phyloP scores from a whole-genome alignment of 2,329 filamentous ascomycete genomes.

The Xylariales sp. region DNA sequence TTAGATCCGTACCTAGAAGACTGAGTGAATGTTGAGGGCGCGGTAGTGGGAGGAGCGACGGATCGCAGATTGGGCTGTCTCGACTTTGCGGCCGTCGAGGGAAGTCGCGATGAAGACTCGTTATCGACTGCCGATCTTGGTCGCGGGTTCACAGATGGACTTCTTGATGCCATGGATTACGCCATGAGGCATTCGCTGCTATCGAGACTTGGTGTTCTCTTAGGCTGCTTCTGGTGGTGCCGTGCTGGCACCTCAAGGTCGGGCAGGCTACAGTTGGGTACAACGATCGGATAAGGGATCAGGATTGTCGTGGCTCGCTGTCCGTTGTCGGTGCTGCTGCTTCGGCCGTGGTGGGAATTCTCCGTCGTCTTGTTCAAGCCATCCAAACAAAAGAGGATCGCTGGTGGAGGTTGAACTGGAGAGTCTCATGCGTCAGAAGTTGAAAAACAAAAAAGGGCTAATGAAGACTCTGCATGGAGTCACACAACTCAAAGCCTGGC shows the following conservation, averaged over 20 bases:
- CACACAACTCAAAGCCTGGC: too few species aligned
- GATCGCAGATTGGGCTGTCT: conserved; percentile 13
- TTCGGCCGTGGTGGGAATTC: too few species aligned
- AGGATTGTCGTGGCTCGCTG: too few species aligned
- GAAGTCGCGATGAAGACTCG: conserved; percentile 47
- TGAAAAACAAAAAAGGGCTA: too few species aligned
- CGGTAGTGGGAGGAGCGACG: conserved; percentile 17
- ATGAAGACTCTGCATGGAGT: too few species aligned
- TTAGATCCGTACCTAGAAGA: conserved; percentile 22
- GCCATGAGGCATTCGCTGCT: conserved; percentile 46
- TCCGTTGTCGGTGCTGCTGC: too few species aligned
- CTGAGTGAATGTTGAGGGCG: conserved; percentile 13
- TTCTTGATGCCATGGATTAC: conserved; percentile 68
- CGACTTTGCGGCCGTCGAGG: conserved; percentile 20
- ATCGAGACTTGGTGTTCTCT: not conserved
- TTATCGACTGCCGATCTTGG: conserved; percentile 51
- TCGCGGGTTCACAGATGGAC: conserved; percentile 39
- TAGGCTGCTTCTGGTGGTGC: not conserved
- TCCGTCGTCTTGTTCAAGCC: too few species aligned
- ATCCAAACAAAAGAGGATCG: too few species aligned
- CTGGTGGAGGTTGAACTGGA: too few species aligned
- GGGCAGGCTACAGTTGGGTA: not conserved
- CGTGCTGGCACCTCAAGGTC: too few species aligned
- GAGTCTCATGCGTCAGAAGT: too few species aligned
- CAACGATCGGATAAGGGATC: conserved; percentile 1